These are phyloP conservation scores for Zopfia rhizophila DNA, from an alignment of 2,329 filamentous ascomycete genomes.

Conservation along the genomic window DNA sequence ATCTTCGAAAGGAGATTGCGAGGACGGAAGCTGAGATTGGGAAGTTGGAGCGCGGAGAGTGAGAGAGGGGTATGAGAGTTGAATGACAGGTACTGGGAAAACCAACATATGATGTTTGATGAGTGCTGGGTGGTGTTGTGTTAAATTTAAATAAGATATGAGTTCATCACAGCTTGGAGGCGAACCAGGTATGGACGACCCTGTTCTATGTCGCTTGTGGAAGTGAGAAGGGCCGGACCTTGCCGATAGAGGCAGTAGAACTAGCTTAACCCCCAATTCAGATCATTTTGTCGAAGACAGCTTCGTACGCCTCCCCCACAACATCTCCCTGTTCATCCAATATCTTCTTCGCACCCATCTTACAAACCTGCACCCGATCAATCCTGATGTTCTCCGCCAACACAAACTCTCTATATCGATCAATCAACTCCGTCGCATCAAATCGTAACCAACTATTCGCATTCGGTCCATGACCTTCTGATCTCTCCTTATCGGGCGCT, in stretches of 20 bases:
- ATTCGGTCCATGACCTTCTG: conserved; percentile 42
- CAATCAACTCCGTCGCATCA: conserved; percentile 55
- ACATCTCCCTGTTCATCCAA: conserved; percentile 60
- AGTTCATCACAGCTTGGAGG: too few relatives aligned
- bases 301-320: conserved; percentile 63
- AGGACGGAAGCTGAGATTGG: conserved; percentile 45
- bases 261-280: too few relatives aligned
- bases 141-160: too few relatives aligned
- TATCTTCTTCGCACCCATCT: conserved; percentile 83
- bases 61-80: too few relatives aligned
- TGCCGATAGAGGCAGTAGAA: too few relatives aligned
- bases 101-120: too few relatives aligned
- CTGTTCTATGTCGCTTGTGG: too few relatives aligned
- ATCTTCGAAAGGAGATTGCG: conserved; percentile 46
- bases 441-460: conserved; percentile 52
- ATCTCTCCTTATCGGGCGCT: conserved; percentile 2
- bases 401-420: conserved; percentile 69
- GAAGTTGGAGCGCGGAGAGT: conserved; percentile 33
- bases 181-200: too few relatives aligned
- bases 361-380: conserved; percentile 80
- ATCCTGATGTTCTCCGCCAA: conserved; percentile 77
- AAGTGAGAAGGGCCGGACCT: too few relatives aligned
- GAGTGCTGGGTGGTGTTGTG: too few relatives aligned
- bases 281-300: conserved; percentile 53
- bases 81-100: too few relatives aligned